A percentile compares a stretch with the other conserved stretches of the same genome.
Evolutionary conservation across 352 stramenopile genomes (phyloP).

Genomic region (Blastocystis sp.): DNA sequence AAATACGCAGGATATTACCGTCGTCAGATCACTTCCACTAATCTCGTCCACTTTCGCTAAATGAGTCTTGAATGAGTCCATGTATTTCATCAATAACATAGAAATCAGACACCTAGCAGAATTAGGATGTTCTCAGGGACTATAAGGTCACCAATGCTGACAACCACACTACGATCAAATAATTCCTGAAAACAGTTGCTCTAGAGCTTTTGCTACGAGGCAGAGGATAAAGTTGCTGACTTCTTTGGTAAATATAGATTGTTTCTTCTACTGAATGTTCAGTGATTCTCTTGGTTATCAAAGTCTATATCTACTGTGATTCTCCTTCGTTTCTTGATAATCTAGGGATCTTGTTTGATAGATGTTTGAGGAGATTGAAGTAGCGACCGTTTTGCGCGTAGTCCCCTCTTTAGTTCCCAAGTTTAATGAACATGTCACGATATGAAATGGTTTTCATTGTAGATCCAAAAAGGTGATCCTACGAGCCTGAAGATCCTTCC

Average conservation of each 20-base stretch:
- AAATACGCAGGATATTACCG: conserved; percentile 41
- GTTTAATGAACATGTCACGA: conserved; percentile 45
- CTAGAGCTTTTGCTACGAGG: no score
- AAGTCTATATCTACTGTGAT: background rate
- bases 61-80: background rate
- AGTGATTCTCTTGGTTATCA: conserved; percentile 34
- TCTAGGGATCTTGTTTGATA: background rate
- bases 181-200: background rate
- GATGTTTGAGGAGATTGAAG: conserved; percentile 57
- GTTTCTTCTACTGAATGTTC: background rate
- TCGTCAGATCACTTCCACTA: conserved; percentile 49
- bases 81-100: background rate
- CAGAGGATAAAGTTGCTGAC: no score
- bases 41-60: conserved; percentile 46
- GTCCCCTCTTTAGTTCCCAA: conserved; percentile 19
- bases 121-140: background rate
- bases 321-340: background rate
- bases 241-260: no score
- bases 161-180: background rate
- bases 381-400: conserved; percentile 30
- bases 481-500: conserved; percentile 3
- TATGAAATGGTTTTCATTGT: background rate
- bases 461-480: conserved; percentile 15
- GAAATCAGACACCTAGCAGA: conserved; percentile 1
- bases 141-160: background rate